Percentiles rank a stretch among this genome's conserved stretches.
Conservation (phyloP, 208 protist genomes). For the Wallacemonas rigidus region DNA sequence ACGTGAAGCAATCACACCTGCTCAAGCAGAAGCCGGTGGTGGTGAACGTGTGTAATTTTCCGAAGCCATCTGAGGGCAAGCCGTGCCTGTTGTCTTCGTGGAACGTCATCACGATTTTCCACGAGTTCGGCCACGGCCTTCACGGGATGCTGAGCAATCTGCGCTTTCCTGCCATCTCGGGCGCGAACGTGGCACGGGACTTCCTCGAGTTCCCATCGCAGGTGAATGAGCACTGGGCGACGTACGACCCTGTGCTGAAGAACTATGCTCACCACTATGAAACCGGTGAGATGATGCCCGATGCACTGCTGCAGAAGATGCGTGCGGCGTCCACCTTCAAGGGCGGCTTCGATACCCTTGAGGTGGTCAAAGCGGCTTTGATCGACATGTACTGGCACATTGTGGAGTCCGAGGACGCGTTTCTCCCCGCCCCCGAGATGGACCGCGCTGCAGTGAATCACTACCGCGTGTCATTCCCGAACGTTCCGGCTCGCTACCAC, state of each 20-base stretch:
- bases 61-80: slow-evolving; percentile 46
- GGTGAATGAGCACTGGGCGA: slow-evolving; percentile 82
- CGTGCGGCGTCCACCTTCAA: slow-evolving; percentile 29
- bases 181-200: slow-evolving; percentile 81
- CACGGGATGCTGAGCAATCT: slow-evolving; percentile 76
- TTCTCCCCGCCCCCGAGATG: slow-evolving; percentile 34
- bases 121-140: slow-evolving; percentile 68
- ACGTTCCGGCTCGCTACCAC: slow-evolving; percentile 47
- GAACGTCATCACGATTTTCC: slow-evolving; percentile 66
- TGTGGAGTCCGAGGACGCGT: slow-evolving; percentile 29
- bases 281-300: slow-evolving; percentile 53
- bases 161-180: slow-evolving; percentile 39
- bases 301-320: slow-evolving; percentile 53
- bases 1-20: slow-evolving; percentile 35
- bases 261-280: slow-evolving; percentile 64
- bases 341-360: slow-evolving; percentile 52
- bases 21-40: slow-evolving; percentile 51
- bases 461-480: slow-evolving; percentile 20
- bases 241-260: slow-evolving; percentile 47
- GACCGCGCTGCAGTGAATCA: slow-evolving; percentile 28
- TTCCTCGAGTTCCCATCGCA: slow-evolving; percentile 83
- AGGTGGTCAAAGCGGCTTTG: slow-evolving; percentile 52
- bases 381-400: slow-evolving; percentile 69
- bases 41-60: slow-evolving; percentile 59
- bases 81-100: slow-evolving; percentile 61